A percentile compares a stretch with the other conserved stretches of the same genome.
These are phyloP conservation scores for Cytospora mali DNA, from an alignment of 2,329 filamentous ascomycete genomes.

Conservation along the genomic window DNA sequence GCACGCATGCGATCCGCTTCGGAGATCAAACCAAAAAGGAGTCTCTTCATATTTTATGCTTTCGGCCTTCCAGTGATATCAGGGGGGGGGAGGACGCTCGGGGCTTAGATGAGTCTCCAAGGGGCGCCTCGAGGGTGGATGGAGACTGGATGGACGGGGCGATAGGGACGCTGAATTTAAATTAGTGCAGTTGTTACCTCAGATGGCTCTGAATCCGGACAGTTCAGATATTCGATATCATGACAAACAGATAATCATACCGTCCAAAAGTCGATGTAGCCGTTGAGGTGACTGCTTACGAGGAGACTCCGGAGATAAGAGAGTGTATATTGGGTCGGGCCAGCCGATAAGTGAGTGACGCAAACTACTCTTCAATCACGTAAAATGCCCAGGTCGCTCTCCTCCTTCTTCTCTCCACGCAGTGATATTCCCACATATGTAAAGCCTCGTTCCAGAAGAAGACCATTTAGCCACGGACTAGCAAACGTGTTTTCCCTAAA, in stretches of 20 bases:
- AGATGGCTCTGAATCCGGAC: neutral
- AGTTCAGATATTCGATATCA: constrained; percentile 6
- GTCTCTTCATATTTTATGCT: constrained; percentile 6
- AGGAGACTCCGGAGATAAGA: constrained; percentile 16
- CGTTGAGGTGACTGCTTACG: neutral
- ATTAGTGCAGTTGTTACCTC: constrained; percentile 7
- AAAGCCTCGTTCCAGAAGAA: neutral
- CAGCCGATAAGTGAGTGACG: constrained; percentile 19
- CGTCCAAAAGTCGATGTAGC: neutral
- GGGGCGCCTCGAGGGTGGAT: neutral
- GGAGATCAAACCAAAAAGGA: constrained; percentile 18
- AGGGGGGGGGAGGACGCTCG: neutral
- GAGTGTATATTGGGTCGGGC: neutral
- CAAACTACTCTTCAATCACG: neutral
- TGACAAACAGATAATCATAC: neutral
- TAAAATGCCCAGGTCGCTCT: neutral
- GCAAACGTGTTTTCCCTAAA: neutral
- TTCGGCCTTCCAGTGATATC: neutral
- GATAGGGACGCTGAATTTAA: constrained; percentile 1
- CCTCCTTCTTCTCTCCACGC: neutral
- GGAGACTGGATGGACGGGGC: constrained; percentile 1
- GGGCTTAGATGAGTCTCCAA: neutral
- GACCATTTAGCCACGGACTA: neutral
- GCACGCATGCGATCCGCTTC: constrained; percentile 22
- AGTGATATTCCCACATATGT: neutral